phyloP scores from a whole-genome alignment of 345 rosid species.

The Gossypium thurberi region DNA sequence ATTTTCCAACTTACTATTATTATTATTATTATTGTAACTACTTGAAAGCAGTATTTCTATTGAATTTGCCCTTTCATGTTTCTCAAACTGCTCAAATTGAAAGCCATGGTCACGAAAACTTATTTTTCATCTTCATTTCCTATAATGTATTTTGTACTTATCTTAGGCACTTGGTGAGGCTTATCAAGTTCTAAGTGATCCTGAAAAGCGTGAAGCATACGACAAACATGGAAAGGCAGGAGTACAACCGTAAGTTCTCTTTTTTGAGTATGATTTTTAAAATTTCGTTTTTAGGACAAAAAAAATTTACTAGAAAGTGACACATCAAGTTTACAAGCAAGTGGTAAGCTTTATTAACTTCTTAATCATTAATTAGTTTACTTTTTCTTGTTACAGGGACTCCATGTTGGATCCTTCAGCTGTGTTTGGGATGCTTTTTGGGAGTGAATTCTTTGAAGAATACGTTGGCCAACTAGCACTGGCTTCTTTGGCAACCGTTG shows the following conservation, averaged over 20 bases:
- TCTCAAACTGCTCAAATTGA: background rate
- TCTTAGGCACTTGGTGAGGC: slow-evolving; percentile 87
- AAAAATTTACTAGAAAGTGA: background rate
- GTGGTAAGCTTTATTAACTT: background rate
- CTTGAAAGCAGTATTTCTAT: background rate
- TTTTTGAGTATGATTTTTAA: background rate
- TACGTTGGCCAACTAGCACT: slow-evolving; percentile 85
- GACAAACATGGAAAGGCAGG: slow-evolving; percentile 87
- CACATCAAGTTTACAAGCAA: background rate
- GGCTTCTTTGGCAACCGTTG: slow-evolving; percentile 53
- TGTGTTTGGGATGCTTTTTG: slow-evolving; percentile 92
- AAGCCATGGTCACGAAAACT: background rate
- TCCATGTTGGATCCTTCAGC: slow-evolving; percentile 83
- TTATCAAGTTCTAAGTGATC: slow-evolving; percentile 87
- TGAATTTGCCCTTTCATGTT: background rate
- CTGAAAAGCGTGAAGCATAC: slow-evolving; percentile 79
- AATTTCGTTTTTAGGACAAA: background rate
- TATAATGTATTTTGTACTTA: slow-evolving; percentile 12
- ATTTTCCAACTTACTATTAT: background rate
- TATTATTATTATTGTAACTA: background rate
- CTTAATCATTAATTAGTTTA: background rate
- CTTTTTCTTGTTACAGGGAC: slow-evolving; percentile 38
- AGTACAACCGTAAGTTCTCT: slow-evolving; percentile 57
- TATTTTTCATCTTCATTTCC: background rate
- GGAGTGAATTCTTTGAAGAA: slow-evolving; percentile 87